Evolutionary conservation across 2,329 filamentous ascomycete genomes (phyloP), one percentile per base, ranked within the genome.

Genomic region (Hypoxylon sp.): DNA sequence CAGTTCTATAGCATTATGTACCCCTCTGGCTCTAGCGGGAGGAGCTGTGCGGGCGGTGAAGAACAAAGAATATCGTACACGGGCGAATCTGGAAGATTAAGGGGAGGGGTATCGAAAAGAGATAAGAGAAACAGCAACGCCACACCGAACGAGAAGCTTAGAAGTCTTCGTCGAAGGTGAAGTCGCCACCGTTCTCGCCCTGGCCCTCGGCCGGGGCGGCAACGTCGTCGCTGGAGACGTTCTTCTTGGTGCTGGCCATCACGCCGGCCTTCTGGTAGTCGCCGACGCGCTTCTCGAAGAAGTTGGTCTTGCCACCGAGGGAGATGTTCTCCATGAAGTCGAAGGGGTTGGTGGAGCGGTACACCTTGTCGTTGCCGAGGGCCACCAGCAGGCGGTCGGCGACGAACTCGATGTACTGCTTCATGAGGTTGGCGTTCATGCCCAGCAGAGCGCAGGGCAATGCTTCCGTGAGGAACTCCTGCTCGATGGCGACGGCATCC

Each of bases 271-370:
- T 99, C 84, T 99, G 96, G 88, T 99, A 99, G 78, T 99, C 96
- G 79, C 91, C 96, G 61, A 99, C 96, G 74, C 96, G 93, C 92
- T 99, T 99, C 91, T 99, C 96, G 80, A 99, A 99, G 89, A 99
- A 99, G 89, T 99, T 99, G 80, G 96, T 99, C 92, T 99, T 99
- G 82, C 96, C 96, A 54, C 93, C 93, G 9, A 99, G 88, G 20
- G 96, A 98, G 81, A 99, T 99, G 83, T 97, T 97, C 87, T 99
- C 96, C 96, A 99, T 99, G 82, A 99, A 99, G 86, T 99, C 96
- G 80, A 99, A 99, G 78, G 96, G 96, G 84, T 99, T 99, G 79
- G 90, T 88, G 24, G 91, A 85, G 78, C 96, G 92, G 89, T 97
- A 99, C 75, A 92, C 86, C 87, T 97, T 98, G 74, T 92, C 87